Base-by-base conservation (phyloP, 345 rosid genomes). In the Sonneratia caseolaris region DNA sequence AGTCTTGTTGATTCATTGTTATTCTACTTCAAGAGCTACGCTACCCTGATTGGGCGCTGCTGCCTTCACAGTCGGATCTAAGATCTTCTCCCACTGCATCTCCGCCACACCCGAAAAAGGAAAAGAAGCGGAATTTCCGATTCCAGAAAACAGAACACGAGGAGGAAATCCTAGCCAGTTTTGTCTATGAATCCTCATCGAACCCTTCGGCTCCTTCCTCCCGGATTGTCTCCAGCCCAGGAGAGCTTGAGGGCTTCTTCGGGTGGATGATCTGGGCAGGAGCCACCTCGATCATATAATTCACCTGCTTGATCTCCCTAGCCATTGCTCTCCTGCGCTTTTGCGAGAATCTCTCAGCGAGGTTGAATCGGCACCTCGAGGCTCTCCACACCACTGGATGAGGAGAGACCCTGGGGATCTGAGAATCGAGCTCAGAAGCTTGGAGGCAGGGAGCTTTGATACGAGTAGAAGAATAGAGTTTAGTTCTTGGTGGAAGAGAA, bases 231-330 rank as follows among this genome's bases (percentile, higher is more conserved):
- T 78, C 87, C 68, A 87, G 53, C 38, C 64, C 48, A 7, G 91
- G 87, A 76, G 78, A 77, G 71, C 68, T 79, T 3, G 83, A 87
- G 71, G 85, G 75, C 74, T 80, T 82, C 24, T 51, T 16, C 3
- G 81, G 91, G 71, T 14, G 65, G 19, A 83, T 79, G 35, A 87
- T 40, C 8, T 76, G 83, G 73, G 84, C 59, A 13, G 88, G 91
- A 64, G 87, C 88, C 10, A 78, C 87, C 71, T 76, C 88, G 42
- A 80, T 74, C 86, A 82, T 82, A 7, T 38, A 32, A 32, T 15
- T 5, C 69, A 72, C 68, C 27, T 57, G 68, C 59, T 70, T 47
- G 35, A 71, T 56, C 43, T 53, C 43, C 70, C 68, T 72, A 0
- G 78, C 78, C 85, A 81, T 80, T 68, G 73, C 22, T 70, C 37